These are phyloP conservation scores for Phytophthora agathidicida DNA, from an alignment of 352 stramenopile genomes.

Conservation along the genomic window DNA sequence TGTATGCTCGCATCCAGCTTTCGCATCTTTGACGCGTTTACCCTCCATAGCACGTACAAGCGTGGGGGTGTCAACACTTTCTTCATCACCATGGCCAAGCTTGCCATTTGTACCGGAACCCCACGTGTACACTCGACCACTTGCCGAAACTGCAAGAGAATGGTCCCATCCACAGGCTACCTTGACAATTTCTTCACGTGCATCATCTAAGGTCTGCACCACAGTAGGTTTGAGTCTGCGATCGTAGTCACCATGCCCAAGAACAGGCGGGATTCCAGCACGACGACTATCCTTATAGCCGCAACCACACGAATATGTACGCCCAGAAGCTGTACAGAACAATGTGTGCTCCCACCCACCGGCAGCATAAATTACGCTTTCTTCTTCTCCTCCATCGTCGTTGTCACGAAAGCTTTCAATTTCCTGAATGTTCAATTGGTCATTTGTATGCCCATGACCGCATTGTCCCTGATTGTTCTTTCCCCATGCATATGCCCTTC, in stretches of 20 bases:
- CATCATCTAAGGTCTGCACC: slow-evolving; percentile 57
- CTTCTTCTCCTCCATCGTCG: slow-evolving; percentile 48
- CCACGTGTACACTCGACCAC: slow-evolving; percentile 76
- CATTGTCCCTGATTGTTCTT: slow-evolving; percentile 91
- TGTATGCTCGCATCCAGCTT: slow-evolving; percentile 85
- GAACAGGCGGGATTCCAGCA: slow-evolving; percentile 79
- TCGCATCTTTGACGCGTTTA: slow-evolving; percentile 67
- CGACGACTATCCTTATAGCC: slow-evolving; percentile 87
- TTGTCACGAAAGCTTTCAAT: slow-evolving; percentile 61
- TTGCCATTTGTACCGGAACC: slow-evolving; percentile 84
- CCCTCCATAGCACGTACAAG: slow-evolving; percentile 50
- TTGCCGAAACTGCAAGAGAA: slow-evolving; percentile 70
- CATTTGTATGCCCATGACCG: slow-evolving; percentile 77
- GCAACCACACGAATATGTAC: slow-evolving; percentile 77
- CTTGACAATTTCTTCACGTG: slow-evolving; percentile 59
- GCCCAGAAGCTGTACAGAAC: slow-evolving; percentile 66
- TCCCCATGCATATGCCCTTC: slow-evolving; percentile 68
- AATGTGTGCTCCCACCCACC: slow-evolving; percentile 87
- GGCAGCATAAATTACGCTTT: slow-evolving; percentile 56
- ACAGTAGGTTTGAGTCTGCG: slow-evolving; percentile 63
- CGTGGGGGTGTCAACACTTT: slow-evolving; percentile 70
- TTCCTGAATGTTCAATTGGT: slow-evolving; percentile 63
- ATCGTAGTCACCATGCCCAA: slow-evolving; percentile 78
- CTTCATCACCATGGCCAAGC: slow-evolving; percentile 83
- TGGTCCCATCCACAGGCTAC: slow-evolving; percentile 86